Conservation (phyloP, 352 stramenopile genomes). For the Globisporangium viniferum region DNA sequence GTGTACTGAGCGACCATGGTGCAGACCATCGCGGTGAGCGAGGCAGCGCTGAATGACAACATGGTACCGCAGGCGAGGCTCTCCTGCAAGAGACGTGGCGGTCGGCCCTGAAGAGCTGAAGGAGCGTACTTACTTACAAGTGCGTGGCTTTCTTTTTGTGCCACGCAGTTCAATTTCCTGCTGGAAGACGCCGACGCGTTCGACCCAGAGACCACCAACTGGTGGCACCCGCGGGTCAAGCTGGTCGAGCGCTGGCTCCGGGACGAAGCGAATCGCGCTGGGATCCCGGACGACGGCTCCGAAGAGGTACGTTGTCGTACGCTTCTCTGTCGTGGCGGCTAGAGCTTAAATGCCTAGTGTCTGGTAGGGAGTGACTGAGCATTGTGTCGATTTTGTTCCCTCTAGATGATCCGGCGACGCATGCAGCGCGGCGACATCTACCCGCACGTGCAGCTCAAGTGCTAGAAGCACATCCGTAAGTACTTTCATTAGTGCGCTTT, state of each 20-base stretch:
- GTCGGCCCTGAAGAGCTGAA: background rate
- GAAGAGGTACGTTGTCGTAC: constrained; percentile 44
- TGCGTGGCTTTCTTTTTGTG: background rate
- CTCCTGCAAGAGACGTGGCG: background rate
- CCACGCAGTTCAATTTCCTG: constrained; percentile 41
- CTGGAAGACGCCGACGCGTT: constrained; percentile 42
- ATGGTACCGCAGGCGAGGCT: constrained; percentile 27
- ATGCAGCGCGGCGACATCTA: constrained; percentile 75
- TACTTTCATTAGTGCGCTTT: background rate
- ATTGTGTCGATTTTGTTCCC: too few relatives aligned
- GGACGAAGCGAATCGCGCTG: constrained; percentile 51
- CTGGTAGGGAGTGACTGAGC: background rate
- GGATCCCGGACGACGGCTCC: constrained; percentile 63
- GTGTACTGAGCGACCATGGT: constrained; percentile 29
- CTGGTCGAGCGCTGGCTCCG: constrained; percentile 70
- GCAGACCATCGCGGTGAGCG: constrained; percentile 52
- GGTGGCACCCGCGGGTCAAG: constrained; percentile 69
- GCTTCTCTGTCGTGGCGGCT: background rate
- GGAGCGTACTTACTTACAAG: background rate
- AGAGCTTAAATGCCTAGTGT: too few relatives aligned
- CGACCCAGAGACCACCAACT: constrained; percentile 34
- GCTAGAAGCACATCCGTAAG: constrained; percentile 75
- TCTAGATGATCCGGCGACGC: constrained; percentile 62
- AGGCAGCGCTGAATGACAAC: constrained; percentile 44
- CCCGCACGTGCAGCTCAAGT: constrained; percentile 57